phyloP scores from a whole-genome alignment of 106 monocot genomes.

The Cymbidium sinense region DNA sequence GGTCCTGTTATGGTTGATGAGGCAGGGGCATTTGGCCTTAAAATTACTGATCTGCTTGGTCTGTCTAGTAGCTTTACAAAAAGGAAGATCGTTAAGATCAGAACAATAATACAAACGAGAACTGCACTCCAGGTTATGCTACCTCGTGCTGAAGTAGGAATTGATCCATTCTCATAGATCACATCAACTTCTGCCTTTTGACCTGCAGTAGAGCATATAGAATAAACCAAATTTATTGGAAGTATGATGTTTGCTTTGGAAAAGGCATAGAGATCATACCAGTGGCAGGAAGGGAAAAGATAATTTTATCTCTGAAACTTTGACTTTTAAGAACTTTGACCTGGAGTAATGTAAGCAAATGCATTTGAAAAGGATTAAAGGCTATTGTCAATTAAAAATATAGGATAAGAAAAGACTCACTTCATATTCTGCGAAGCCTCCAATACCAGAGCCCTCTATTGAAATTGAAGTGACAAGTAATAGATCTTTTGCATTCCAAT shows the following conservation, averaged over 20 bases:
- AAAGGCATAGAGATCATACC: constrained; percentile 33
- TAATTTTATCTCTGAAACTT: constrained; percentile 58
- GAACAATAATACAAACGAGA: constrained; percentile 20
- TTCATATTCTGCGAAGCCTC: constrained; percentile 41
- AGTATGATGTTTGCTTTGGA: neutral
- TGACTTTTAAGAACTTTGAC: constrained; percentile 38
- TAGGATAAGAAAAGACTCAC: constrained; percentile 17
- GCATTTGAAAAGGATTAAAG: neutral
- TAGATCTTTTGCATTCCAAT: constrained; percentile 56
- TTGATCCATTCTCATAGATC: constrained; percentile 30
- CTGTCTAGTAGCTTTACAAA: constrained; percentile 60
- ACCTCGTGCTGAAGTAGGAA: neutral
- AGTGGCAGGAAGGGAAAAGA: constrained; percentile 67
- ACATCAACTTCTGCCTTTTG: constrained; percentile 65
- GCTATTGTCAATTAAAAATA: neutral
- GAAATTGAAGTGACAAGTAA: constrained; percentile 33
- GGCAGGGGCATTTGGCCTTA: constrained; percentile 3
- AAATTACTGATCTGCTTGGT: constrained; percentile 21
- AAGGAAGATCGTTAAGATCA: constrained; percentile 38
- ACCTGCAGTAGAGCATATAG: constrained; percentile 41
- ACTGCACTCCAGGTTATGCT: constrained; percentile 38
- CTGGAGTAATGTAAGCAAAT: constrained; percentile 28
- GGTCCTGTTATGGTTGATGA: constrained; percentile 7
- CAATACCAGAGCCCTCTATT: constrained; percentile 39
- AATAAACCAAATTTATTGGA: neutral